Percentiles rank a stretch among this genome's conserved stretches.
These are phyloP conservation scores for Kingdonia uniflora DNA, from an alignment of 164 flowering plant species.

Conservation along the genomic window DNA sequence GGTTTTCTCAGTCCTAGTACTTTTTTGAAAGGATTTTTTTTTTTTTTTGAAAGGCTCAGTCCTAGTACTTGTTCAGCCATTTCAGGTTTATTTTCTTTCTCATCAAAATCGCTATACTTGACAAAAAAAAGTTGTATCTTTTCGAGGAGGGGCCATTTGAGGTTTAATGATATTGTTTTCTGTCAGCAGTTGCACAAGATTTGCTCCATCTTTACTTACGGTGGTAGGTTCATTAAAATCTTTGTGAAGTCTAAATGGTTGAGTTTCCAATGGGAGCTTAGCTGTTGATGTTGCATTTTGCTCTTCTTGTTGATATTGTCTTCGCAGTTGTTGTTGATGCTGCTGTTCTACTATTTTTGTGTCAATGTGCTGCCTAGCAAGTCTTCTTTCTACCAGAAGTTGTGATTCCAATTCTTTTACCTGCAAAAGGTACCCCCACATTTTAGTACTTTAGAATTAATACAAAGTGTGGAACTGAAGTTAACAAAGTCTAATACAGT, in stretches of 20 bases:
- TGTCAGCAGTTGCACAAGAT: slow-evolving; percentile 25
- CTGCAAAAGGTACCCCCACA: slow-evolving; percentile 28
- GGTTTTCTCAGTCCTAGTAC: too few relatives aligned
- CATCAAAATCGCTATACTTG: slow-evolving; percentile 28
- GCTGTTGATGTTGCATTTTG: slow-evolving; percentile 23
- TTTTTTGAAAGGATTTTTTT: too few relatives aligned
- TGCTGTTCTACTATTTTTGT: slow-evolving; percentile 71
- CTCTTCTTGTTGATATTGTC: slow-evolving; percentile 34
- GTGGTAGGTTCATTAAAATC: slow-evolving; percentile 20
- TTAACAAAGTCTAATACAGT: too few relatives aligned
- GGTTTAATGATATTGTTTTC: slow-evolving; percentile 36
- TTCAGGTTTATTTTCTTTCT: slow-evolving; percentile 78
- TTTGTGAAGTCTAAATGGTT: slow-evolving; percentile 27
- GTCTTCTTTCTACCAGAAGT: slow-evolving; percentile 71
- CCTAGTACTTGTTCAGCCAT: slow-evolving; percentile 29
- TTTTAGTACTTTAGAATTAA: too few relatives aligned
- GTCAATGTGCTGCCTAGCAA: slow-evolving; percentile 87
- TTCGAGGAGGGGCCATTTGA: slow-evolving; percentile 13
- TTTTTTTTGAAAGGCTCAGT: too few relatives aligned
- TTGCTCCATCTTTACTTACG: slow-evolving; percentile 23
- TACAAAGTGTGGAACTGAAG: too few relatives aligned
- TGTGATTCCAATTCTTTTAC: slow-evolving; percentile 86
- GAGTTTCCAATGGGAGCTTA: slow-evolving; percentile 27
- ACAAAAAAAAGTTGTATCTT: slow-evolving; percentile 13
- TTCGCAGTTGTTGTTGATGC: slow-evolving; percentile 37